Conservation (phyloP, 2,329 filamentous ascomycete genomes). For the Aschersonia sp. region DNA sequence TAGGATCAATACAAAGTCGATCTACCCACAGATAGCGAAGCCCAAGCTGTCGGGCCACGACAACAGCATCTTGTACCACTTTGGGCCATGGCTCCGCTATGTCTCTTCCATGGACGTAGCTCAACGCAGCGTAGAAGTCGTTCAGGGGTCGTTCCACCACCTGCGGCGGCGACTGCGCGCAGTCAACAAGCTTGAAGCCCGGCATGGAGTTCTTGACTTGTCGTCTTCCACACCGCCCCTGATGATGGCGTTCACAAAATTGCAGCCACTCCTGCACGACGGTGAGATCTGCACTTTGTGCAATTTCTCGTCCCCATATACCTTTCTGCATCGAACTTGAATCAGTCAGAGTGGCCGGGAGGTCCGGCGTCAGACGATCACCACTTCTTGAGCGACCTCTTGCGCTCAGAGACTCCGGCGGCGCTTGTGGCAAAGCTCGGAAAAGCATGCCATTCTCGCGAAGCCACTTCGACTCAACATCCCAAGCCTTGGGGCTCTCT, state of each 20-base stretch:
- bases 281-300: slow-evolving; percentile 13
- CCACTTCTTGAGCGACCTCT: slow-evolving; percentile 7
- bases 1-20: slow-evolving; percentile 17
- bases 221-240: slow-evolving; percentile 16
- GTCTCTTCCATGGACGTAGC: slow-evolving; percentile 19
- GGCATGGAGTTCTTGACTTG: slow-evolving; percentile 11
- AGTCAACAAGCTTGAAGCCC: slow-evolving; percentile 19
- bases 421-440: slow-evolving; percentile 13
- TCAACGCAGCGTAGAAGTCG: slow-evolving; percentile 18
- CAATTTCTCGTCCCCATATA: slow-evolving; percentile 19
- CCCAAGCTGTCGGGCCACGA: slow-evolving; percentile 16
- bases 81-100: slow-evolving; percentile 14
- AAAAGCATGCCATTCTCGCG: slow-evolving; percentile 18
- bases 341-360: slow-evolving; percentile 4
- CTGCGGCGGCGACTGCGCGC: slow-evolving; percentile 15
- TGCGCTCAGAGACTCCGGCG: slow-evolving; percentile 8
- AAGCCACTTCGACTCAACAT: slow-evolving; percentile 18
- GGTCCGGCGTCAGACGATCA: slow-evolving; percentile 2
- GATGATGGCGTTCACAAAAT: slow-evolving; percentile 19
- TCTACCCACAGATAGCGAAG: slow-evolving; percentile 24
- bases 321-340: slow-evolving; percentile 14
- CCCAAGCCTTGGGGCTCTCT: slow-evolving; percentile 13
- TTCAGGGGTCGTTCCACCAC: slow-evolving; percentile 13
- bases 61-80: slow-evolving; percentile 16
- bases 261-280: slow-evolving; percentile 18